A percentile compares a stretch with the other conserved stretches of the same genome.
Conservation (phyloP, 768 basidiomycete species). For the Auriscalpium vulgare region DNA sequence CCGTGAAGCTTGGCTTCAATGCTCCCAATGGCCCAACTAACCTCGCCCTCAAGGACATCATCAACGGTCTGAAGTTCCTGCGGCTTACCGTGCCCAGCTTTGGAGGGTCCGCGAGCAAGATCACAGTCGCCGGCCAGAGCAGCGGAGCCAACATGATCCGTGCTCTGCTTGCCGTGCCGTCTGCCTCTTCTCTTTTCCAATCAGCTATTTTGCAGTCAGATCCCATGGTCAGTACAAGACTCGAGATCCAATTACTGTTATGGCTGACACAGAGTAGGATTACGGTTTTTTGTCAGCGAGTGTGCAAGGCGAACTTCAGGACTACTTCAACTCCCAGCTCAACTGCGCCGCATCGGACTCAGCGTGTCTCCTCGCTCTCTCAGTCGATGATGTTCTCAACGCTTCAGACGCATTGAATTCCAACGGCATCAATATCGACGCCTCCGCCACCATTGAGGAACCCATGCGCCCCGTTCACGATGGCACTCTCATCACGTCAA, state of each 20-base stretch:
- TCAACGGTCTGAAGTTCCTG: slow-evolving; percentile 59
- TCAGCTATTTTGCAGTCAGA: slow-evolving; percentile 82
- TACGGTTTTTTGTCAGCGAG: slow-evolving; percentile 57
- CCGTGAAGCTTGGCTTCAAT: slow-evolving; percentile 62
- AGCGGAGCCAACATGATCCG: slow-evolving; percentile 74
- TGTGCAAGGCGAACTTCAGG: slow-evolving; percentile 48
- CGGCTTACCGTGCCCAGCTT: slow-evolving; percentile 50
- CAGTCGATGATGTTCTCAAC: slow-evolving; percentile 42
- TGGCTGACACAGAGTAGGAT: slow-evolving; percentile 33
- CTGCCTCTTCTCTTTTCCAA: slow-evolving; percentile 63
- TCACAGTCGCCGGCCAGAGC: slow-evolving; percentile 80
- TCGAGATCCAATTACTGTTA: not conserved
- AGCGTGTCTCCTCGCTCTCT: slow-evolving; percentile 43
- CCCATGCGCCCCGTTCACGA: slow-evolving; percentile 66
- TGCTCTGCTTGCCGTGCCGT: slow-evolving; percentile 65
- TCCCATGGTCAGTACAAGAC: slow-evolving; percentile 53
- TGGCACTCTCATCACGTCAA: slow-evolving; percentile 58
- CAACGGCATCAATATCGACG: slow-evolving; percentile 37
- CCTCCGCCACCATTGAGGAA: slow-evolving; percentile 41
- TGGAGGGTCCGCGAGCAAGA: slow-evolving; percentile 54
- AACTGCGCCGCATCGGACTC: slow-evolving; percentile 38
- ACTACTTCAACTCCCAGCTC: slow-evolving; percentile 40
- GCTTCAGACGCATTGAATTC: slow-evolving; percentile 41
- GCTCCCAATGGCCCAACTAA: slow-evolving; percentile 65
- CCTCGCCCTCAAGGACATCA: slow-evolving; percentile 60